These are phyloP conservation scores for Gaillardinia entomophila DNA, from an alignment of 805 yeast genomes.

Conservation along the genomic window DNA sequence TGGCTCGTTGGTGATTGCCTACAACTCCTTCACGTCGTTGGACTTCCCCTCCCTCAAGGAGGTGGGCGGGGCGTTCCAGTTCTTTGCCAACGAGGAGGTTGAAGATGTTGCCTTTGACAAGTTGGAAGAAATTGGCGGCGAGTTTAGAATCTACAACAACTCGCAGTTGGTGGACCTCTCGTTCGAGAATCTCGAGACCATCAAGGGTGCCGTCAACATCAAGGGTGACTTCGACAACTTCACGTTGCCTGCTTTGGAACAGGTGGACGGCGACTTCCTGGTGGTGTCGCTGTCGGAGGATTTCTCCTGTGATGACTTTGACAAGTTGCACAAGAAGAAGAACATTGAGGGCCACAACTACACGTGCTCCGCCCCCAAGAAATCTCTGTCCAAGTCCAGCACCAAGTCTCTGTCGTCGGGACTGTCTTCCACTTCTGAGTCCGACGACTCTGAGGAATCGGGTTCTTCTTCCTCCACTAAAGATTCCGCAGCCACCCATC, in stretches of 20 bases:
- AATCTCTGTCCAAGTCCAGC: conserved; percentile 11
- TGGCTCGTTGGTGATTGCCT: conserved; percentile 34
- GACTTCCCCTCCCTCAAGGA: conserved; percentile 23
- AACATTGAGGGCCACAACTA: conserved; percentile 41
- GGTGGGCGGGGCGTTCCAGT: conserved; percentile 35
- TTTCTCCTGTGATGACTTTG: conserved; percentile 31
- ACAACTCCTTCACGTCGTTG: conserved; percentile 31
- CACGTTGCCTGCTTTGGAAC: conserved; percentile 28
- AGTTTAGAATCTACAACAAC: conserved; percentile 36
- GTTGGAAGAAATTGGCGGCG: conserved; percentile 35
- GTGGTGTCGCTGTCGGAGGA: conserved; percentile 29
- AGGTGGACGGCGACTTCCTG: conserved; percentile 38
- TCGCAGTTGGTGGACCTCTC: conserved; percentile 28
- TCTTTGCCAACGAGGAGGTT: conserved; percentile 39
- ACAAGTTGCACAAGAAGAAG: conserved; percentile 22
- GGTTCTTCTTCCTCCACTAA: conserved; percentile 13
- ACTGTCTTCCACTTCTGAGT: conserved; percentile 6
- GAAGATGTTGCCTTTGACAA: conserved; percentile 20
- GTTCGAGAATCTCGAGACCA: conserved; percentile 22
- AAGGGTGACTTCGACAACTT: conserved; percentile 34
- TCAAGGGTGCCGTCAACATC: conserved; percentile 37
- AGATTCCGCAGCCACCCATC: conserved; percentile 4
- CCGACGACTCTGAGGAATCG: conserved; percentile 9
- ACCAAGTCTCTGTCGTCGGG: conserved; percentile 8
- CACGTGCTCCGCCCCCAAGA: conserved; percentile 32